A percentile compares a stretch with the other conserved stretches of the same genome.
Evolutionary conservation across 441 rosid genomes (phyloP).

Genomic region (Biscutella laevigata): DNA sequence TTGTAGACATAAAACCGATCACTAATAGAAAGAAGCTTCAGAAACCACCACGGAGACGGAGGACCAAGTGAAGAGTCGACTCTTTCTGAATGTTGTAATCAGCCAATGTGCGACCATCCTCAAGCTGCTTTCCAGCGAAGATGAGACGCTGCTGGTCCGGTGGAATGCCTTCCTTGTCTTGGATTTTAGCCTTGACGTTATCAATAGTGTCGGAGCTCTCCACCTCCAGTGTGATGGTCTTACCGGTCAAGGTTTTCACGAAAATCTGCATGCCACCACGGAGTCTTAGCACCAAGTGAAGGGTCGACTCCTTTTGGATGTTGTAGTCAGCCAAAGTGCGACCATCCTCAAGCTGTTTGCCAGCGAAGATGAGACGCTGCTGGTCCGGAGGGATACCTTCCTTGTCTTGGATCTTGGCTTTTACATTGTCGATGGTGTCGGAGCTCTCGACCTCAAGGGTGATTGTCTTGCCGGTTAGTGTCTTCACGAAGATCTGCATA

Average conservation of each 20-base stretch:
- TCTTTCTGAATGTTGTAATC: slow-evolving; percentile 55
- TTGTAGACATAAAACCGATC: too few relatives aligned
- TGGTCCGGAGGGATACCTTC: slow-evolving; percentile 62
- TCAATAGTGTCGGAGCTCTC: slow-evolving; percentile 52
- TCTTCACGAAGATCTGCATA: slow-evolving; percentile 57
- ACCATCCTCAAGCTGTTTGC: slow-evolving; percentile 56
- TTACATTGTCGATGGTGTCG: slow-evolving; percentile 55
- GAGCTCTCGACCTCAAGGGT: slow-evolving; percentile 52
- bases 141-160: slow-evolving; percentile 56
- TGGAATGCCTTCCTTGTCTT: slow-evolving; percentile 53
- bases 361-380: slow-evolving; percentile 52
- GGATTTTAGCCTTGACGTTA: slow-evolving; percentile 49
- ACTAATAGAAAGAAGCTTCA: too few relatives aligned
- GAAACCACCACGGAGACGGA: slow-evolving; percentile 58
- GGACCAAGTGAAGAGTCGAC: slow-evolving; percentile 50
- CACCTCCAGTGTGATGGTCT: slow-evolving; percentile 49
- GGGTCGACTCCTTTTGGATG: slow-evolving; percentile 52
- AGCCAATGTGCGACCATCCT: slow-evolving; percentile 48
- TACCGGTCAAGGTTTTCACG: slow-evolving; percentile 48
- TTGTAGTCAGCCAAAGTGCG: slow-evolving; percentile 47
- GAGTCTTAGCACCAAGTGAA: slow-evolving; percentile 40
- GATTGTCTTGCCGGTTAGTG: slow-evolving; percentile 51
- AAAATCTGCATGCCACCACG: slow-evolving; percentile 63
- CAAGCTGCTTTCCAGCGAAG: slow-evolving; percentile 58
- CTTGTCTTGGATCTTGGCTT: slow-evolving; percentile 54